A percentile compares a stretch with the other conserved stretches of the same genome.
Conservation (phyloP, 129 eudicot species). For the Flaveria robusta region DNA sequence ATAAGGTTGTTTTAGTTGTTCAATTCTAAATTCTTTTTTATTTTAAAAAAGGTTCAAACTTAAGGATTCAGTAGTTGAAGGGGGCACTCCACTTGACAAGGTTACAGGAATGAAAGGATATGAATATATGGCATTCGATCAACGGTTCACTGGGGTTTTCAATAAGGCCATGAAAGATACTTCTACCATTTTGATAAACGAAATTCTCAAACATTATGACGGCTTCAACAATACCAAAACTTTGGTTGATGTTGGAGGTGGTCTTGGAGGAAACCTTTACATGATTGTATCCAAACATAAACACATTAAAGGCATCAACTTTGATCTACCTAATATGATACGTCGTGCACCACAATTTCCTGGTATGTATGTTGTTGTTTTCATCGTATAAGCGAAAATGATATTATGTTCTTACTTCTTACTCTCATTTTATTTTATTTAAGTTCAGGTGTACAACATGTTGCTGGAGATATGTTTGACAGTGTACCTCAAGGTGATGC, state of each 20-base stretch:
- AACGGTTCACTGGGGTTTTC: neutral
- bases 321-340: slow-evolving; percentile 41
- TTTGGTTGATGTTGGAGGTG: slow-evolving; percentile 46
- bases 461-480: too few relatives aligned
- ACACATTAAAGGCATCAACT: slow-evolving; percentile 35
- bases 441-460: too few relatives aligned
- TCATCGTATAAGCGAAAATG: too few relatives aligned
- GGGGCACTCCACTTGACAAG: slow-evolving; percentile 33
- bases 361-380: slow-evolving; percentile 6
- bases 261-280: slow-evolving; percentile 36
- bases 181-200: slow-evolving; percentile 27
- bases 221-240: slow-evolving; percentile 33
- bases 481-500: too few relatives aligned
- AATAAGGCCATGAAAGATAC: slow-evolving; percentile 35
- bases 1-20: too few relatives aligned
- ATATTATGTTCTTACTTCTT: too few relatives aligned
- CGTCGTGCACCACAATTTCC: slow-evolving; percentile 25
- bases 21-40: too few relatives aligned
- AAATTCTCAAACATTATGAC: slow-evolving; percentile 27
- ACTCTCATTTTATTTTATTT: too few relatives aligned
- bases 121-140: slow-evolving; percentile 16
- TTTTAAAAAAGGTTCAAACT: neutral
- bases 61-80: slow-evolving; percentile 28
- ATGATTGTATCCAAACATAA: slow-evolving; percentile 30
- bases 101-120: slow-evolving; percentile 30